Evolutionary conservation across 2,329 filamentous ascomycete species (phyloP).

Genomic region (Chaetomium olivaceum): DNA sequence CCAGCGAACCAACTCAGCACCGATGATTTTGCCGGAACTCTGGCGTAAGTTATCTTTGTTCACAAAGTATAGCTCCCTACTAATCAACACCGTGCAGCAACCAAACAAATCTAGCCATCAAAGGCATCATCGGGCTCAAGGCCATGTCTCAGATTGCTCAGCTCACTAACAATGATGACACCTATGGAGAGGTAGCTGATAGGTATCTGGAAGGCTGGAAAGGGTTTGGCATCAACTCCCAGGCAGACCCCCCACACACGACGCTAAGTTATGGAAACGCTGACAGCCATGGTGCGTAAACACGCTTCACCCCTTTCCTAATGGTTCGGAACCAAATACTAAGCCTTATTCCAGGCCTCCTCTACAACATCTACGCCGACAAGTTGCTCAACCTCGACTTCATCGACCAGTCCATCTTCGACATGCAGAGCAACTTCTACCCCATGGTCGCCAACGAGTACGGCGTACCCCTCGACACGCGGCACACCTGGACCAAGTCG

Average conservation of each 20-base stretch:
- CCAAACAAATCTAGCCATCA: slow-evolving; percentile 80
- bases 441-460: slow-evolving; percentile 68
- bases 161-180: slow-evolving; percentile 57
- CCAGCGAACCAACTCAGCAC: slow-evolving; percentile 78
- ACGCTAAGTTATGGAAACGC: slow-evolving; percentile 75
- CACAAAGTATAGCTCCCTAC: background rate
- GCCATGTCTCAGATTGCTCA: slow-evolving; percentile 74
- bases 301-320: background rate
- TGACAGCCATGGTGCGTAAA: slow-evolving; percentile 43
- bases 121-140: slow-evolving; percentile 80
- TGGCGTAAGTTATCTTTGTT: slow-evolving; percentile 46
- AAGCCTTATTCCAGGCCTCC: slow-evolving; percentile 39
- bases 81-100: slow-evolving; percentile 43
- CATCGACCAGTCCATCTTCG: slow-evolving; percentile 73
- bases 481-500: slow-evolving; percentile 79
- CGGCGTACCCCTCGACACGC: slow-evolving; percentile 79
- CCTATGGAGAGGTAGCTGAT: slow-evolving; percentile 64
- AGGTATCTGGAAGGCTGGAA: slow-evolving; percentile 74
- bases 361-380: slow-evolving; percentile 85
- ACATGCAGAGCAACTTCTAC: slow-evolving; percentile 78
- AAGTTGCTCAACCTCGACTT: slow-evolving; percentile 74
- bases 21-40: slow-evolving; percentile 79
- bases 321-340: background rate
- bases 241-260: slow-evolving; percentile 63
- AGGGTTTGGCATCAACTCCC: slow-evolving; percentile 66